A percentile compares a stretch with the other conserved stretches of the same genome.
These are phyloP conservation scores for Iris pallida DNA, from an alignment of 116 monocot species.

Conservation along the genomic window DNA sequence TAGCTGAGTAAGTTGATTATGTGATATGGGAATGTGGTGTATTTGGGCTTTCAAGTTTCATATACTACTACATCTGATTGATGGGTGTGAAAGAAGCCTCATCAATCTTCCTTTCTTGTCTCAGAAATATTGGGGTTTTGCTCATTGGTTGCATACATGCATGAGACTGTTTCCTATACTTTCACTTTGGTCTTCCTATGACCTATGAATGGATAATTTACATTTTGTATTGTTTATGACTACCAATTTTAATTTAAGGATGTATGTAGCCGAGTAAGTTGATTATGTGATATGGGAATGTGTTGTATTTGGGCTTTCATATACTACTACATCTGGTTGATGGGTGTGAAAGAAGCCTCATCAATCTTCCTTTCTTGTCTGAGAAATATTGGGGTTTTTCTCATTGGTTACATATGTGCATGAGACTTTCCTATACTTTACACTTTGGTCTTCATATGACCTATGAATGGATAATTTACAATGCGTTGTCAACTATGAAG, in stretches of 20 bases:
- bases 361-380: not conserved
- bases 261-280: not conserved
- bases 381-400: not conserved
- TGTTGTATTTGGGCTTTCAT: not conserved
- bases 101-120: not conserved
- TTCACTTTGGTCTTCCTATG: not conserved
- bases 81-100: not conserved
- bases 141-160: not conserved
- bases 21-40: not conserved
- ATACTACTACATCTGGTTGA: not conserved
- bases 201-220: not conserved
- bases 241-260: not conserved
- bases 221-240: not conserved
- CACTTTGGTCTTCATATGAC: not conserved
- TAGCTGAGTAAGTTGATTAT: not conserved
- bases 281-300: not conserved
- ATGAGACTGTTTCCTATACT: not conserved
- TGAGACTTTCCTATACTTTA: not conserved
- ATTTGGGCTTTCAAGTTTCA: not conserved
- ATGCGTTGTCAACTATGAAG: conserved; percentile 21
- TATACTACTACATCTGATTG: not conserved
- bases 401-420: not conserved
- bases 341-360: not conserved
- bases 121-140: not conserved
- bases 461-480: not conserved